Evolutionary conservation across 768 basidiomycete genomes (phyloP), one percentile per base, ranked within the genome.

Genomic region (Cystofilobasidium macerans): DNA sequence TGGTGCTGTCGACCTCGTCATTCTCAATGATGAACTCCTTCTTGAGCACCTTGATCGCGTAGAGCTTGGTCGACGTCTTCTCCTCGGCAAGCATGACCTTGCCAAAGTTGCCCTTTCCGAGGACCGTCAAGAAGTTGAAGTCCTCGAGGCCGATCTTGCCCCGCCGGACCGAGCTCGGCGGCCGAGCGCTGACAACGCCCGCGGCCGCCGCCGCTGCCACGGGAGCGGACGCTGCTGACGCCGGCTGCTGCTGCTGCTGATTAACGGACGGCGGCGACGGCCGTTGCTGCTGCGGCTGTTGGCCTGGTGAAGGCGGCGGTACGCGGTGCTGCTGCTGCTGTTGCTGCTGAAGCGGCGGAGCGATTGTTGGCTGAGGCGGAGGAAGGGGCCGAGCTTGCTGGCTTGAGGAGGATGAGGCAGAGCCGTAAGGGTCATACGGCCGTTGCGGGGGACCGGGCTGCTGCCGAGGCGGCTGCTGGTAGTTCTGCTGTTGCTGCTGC

Each of bases 21-120:
- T 99, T 98, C 76, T 99, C 95, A 72, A 99, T 98, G 76, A 99
- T 98, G 74, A 99, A 98, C 78, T 98, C 95, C 75, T 99, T 99
- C 82, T 99, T 99, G 75, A 99, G 75, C n/a, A 99, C 95, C 78
- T 99, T 99, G 81, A 99, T 97, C n/a, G 95, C 95, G 74, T 88
- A 98, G 64, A 98, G 77, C 59, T 82, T 84, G 71, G 84, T 89
- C 59, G 85, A 82, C 76, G 82, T 85, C 83, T 99, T 99, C 81
- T 99, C 95, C 77, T 99, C 95, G 13, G 95, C 95, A 67, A 99
- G 79, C 95, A 99, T 99, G 77, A 99, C 95, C 77, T 99, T 99
- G 64, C 95, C 95, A 74, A 99, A 99, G 78, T 98, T 99, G 72
- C 95, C 95, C 78, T 98, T 98, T 58, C 95, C 95, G 42, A 99